Evolutionary conservation across 2,329 filamentous ascomycete species (phyloP).

Genomic region (Cladophialophora immunda): DNA sequence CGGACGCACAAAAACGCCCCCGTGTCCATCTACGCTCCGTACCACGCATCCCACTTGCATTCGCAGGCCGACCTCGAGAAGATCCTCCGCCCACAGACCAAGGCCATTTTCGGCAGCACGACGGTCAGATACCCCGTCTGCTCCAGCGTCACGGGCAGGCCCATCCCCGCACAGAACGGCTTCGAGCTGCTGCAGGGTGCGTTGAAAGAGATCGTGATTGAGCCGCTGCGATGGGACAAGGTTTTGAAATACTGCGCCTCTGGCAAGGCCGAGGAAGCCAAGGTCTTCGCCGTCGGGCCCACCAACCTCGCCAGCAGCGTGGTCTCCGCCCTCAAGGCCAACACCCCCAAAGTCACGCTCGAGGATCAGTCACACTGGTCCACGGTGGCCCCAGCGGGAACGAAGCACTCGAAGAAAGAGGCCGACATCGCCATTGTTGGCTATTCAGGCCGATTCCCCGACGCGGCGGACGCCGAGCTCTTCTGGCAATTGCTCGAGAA

Average conservation of each 20-base stretch:
- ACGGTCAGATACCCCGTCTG: conserved; percentile 48
- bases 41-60: conserved; percentile 67
- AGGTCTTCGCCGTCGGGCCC: conserved; percentile 59
- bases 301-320: conserved; percentile 65
- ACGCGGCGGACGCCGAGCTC: conserved; percentile 73
- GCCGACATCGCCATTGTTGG: conserved; percentile 86
- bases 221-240: conserved; percentile 53
- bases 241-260: conserved; percentile 44
- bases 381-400: conserved; percentile 39
- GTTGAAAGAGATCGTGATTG: conserved; percentile 50
- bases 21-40: conserved; percentile 66
- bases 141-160: conserved; percentile 50
- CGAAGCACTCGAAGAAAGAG: conserved; percentile 55
- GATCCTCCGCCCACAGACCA: conserved; percentile 54
- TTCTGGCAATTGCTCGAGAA: conserved; percentile 79
- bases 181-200: conserved; percentile 46
- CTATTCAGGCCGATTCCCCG: conserved; percentile 79
- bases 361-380: conserved; percentile 54
- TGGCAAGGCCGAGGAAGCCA: conserved; percentile 41
- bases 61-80: conserved; percentile 59
- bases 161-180: conserved; percentile 44
- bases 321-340: conserved; percentile 61
- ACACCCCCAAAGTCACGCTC: conserved; percentile 37
- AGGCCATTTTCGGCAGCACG: conserved; percentile 43
- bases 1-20: conserved; percentile 60